Evolutionary conservation across 345 rosid species (phyloP).

Genomic region (Isatis tinctoria): DNA sequence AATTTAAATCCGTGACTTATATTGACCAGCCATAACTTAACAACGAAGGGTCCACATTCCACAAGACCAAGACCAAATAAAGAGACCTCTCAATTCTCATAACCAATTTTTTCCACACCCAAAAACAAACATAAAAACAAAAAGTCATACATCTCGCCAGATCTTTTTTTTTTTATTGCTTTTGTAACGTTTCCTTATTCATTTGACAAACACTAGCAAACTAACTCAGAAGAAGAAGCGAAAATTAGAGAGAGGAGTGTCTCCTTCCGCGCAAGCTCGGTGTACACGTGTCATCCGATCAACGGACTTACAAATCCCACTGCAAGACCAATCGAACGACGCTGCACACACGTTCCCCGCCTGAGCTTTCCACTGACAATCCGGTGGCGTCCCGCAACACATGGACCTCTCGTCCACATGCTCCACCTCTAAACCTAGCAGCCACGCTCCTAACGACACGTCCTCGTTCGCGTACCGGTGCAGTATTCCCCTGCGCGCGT

Average conservation of each 20-base stretch:
- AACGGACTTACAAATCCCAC: slow-evolving; percentile 82
- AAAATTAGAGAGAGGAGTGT: slow-evolving; percentile 43
- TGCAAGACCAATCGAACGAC: slow-evolving; percentile 87
- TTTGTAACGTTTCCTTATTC: slow-evolving; percentile 7
- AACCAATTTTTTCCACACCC: not conserved
- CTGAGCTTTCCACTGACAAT: slow-evolving; percentile 71
- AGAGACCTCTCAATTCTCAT: not conserved
- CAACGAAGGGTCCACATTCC: not conserved
- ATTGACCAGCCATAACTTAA: not conserved
- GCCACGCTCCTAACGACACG: slow-evolving; percentile 81
- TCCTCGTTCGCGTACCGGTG: slow-evolving; percentile 95
- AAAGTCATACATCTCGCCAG: not conserved
- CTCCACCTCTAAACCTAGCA: slow-evolving; percentile 79
- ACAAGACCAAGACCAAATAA: not conserved
- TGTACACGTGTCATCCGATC: slow-evolving; percentile 69
- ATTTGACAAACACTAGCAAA: not conserved
- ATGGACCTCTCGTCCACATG: slow-evolving; percentile 75
- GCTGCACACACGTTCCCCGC: slow-evolving; percentile 78
- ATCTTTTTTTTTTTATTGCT: not conserved
- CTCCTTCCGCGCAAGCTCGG: slow-evolving; percentile 71
- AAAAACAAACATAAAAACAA: not conserved
- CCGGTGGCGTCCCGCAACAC: slow-evolving; percentile 91
- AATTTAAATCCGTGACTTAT: not conserved
- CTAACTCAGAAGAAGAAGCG: slow-evolving; percentile 17
- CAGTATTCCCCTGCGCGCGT: slow-evolving; percentile 50